A percentile compares a stretch with the other conserved stretches of the same genome.
These are phyloP conservation scores for Hortiboletus flavorubellus DNA, from an alignment of 768 basidiomycete genomes.

Conservation along the genomic window DNA sequence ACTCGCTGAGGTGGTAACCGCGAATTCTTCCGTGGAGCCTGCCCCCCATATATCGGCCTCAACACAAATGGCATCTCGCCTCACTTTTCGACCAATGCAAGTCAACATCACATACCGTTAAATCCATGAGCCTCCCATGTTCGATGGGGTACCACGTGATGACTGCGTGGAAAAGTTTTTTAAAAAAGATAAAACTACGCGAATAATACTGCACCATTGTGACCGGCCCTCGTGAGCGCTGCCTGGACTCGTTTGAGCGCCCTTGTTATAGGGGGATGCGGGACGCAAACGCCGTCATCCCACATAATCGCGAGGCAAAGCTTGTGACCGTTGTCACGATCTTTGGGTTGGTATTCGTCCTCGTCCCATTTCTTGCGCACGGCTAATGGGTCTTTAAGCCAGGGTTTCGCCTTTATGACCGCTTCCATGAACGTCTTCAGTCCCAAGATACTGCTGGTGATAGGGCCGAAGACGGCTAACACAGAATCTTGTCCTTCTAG, in stretches of 20 bases:
- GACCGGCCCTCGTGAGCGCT: slow-evolving; percentile 59
- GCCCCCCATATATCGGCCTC: slow-evolving; percentile 44
- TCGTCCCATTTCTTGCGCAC: slow-evolving; percentile 60
- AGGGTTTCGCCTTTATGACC: slow-evolving; percentile 57
- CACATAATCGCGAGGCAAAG: slow-evolving; percentile 62
- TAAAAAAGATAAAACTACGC: background rate
- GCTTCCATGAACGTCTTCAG: slow-evolving; percentile 65
- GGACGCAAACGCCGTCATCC: slow-evolving; percentile 58
- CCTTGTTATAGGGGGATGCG: slow-evolving; percentile 63
- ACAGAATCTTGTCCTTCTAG: slow-evolving; percentile 70
- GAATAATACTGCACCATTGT: slow-evolving; percentile 46
- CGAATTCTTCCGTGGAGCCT: slow-evolving; percentile 48
- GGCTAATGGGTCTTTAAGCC: slow-evolving; percentile 61
- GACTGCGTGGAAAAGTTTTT: slow-evolving; percentile 37
- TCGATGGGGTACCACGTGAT: slow-evolving; percentile 65
- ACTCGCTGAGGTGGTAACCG: slow-evolving; percentile 31
- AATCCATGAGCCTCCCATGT: slow-evolving; percentile 44
- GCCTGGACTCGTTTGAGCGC: slow-evolving; percentile 54
- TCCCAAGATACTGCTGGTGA: slow-evolving; percentile 55
- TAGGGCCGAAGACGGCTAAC: slow-evolving; percentile 71
- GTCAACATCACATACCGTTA: slow-evolving; percentile 37
- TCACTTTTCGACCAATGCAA: background rate
- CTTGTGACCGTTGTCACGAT: slow-evolving; percentile 51
- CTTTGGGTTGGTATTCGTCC: slow-evolving; percentile 53
- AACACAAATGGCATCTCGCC: background rate